Conservation (phyloP, 2,329 filamentous ascomycete species). For the Dothidotthia symphoricarpi region DNA sequence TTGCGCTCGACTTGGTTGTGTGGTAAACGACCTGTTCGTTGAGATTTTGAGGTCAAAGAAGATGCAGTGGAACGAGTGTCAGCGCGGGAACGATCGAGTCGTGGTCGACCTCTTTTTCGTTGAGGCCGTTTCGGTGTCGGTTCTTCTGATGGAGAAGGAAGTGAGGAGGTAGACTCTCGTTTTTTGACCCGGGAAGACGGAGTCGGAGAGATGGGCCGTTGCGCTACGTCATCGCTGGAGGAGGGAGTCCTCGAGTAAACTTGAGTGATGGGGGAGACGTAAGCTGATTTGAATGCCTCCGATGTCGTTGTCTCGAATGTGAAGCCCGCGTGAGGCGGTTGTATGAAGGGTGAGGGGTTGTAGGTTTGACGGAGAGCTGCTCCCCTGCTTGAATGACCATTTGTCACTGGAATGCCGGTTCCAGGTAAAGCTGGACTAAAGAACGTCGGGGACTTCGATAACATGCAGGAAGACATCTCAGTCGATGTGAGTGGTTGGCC, state of each 20-base stretch:
- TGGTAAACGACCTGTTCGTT: slow-evolving; percentile 26
- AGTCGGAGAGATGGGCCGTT: slow-evolving; percentile 22
- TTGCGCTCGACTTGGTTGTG: slow-evolving; percentile 37
- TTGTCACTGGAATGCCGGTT: slow-evolving; percentile 13
- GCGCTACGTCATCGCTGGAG: slow-evolving; percentile 32
- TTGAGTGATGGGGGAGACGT: slow-evolving; percentile 18
- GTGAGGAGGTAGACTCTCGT: slow-evolving; percentile 28
- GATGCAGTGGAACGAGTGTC: slow-evolving; percentile 17
- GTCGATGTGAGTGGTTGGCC: slow-evolving; percentile 26
- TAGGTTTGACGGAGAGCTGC: slow-evolving; percentile 15
- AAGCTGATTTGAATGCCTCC: slow-evolving; percentile 14
- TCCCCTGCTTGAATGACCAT: slow-evolving; percentile 7
- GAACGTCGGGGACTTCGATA: slow-evolving; percentile 13
- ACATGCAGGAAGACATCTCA: slow-evolving; percentile 18
- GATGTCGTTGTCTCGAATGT: slow-evolving; percentile 18
- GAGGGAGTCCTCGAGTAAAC: slow-evolving; percentile 33
- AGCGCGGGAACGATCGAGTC: slow-evolving; percentile 24
- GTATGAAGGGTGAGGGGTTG: slow-evolving; percentile 22
- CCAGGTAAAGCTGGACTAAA: slow-evolving; percentile 18
- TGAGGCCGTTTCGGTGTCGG: slow-evolving; percentile 26
- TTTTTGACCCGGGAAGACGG: slow-evolving; percentile 32
- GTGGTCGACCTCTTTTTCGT: slow-evolving; percentile 34
- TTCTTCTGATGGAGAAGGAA: slow-evolving; percentile 18
- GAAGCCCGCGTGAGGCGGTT: slow-evolving; percentile 17
- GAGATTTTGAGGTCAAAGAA: slow-evolving; percentile 14